phyloP scores from a whole-genome alignment of 2,329 filamentous ascomycete genomes.

The Colletotrichum scovillei region DNA sequence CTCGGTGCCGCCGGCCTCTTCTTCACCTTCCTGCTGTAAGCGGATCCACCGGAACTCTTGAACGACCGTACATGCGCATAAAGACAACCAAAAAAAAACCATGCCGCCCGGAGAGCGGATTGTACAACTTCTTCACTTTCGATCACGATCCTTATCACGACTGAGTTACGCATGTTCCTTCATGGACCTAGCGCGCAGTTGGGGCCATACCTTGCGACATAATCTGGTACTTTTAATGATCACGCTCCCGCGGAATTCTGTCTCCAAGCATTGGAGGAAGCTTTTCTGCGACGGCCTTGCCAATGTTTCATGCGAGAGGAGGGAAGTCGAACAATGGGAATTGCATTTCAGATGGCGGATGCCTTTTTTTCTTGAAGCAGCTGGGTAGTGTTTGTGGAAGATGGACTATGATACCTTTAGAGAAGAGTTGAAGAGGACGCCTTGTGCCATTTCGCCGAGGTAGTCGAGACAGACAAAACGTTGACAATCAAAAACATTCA shows the following conservation, averaged over 20 bases:
- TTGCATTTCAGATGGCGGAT: slow-evolving; percentile 4
- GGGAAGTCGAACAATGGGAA: background rate
- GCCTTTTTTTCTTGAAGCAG: background rate
- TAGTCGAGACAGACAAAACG: background rate
- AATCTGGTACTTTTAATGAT: slow-evolving; percentile 32
- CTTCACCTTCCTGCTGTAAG: slow-evolving; percentile 37
- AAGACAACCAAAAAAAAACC: slow-evolving; percentile 20
- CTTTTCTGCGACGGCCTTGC: slow-evolving; percentile 16
- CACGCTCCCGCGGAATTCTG: slow-evolving; percentile 6
- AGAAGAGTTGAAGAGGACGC: slow-evolving; percentile 1
- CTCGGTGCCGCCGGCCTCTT: slow-evolving; percentile 35
- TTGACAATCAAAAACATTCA: slow-evolving; percentile 12
- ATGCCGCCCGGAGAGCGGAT: slow-evolving; percentile 36
- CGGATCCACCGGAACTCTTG: slow-evolving; percentile 3
- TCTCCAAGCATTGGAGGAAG: slow-evolving; percentile 1
- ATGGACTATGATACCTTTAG: slow-evolving; percentile 15
- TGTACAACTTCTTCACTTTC: slow-evolving; percentile 25
- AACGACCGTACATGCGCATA: slow-evolving; percentile 28
- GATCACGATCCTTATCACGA: slow-evolving; percentile 27
- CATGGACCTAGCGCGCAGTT: slow-evolving; percentile 2
- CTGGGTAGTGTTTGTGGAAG: background rate
- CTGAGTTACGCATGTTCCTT: slow-evolving; percentile 8
- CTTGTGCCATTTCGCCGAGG: slow-evolving; percentile 1
- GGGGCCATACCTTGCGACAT: slow-evolving; percentile 18
- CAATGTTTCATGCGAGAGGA: slow-evolving; percentile 10